Conservation (phyloP, 441 rosid species). For the Pelargonium cotyledonis region DNA sequence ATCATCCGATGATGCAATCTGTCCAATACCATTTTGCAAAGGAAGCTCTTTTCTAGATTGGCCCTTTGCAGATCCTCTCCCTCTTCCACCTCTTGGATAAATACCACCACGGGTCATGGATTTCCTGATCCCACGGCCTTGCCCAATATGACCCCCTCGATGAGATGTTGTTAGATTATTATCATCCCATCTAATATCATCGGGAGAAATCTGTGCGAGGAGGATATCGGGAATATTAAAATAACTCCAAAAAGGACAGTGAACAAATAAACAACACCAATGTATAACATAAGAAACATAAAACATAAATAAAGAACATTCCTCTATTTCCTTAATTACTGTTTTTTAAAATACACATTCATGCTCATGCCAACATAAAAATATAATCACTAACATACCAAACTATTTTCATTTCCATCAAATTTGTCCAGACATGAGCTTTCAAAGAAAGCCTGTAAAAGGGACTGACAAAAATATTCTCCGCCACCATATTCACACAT, state of each 20-base stretch:
- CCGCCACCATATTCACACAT: background rate
- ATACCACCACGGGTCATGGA: conserved; percentile 58
- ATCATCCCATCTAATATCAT: conserved; percentile 88
- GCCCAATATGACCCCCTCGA: conserved; percentile 77
- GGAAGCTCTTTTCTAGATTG: conserved; percentile 54
- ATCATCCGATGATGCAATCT: conserved; percentile 56
- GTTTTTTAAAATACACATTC: too few relatives aligned
- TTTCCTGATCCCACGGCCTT: conserved; percentile 71
- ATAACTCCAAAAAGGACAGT: background rate
- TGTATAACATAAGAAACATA: background rate
- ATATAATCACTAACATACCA: too few relatives aligned
- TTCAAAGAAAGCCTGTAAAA: background rate
- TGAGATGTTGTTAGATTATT: conserved; percentile 64
- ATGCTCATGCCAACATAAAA: too few relatives aligned
- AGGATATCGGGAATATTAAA: conserved; percentile 11
- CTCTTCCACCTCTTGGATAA: conserved; percentile 56
- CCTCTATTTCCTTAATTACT: too few relatives aligned
- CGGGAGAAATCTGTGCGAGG: conserved; percentile 59
- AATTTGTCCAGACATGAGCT: too few relatives aligned
- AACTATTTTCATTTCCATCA: too few relatives aligned
- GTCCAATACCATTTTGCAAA: conserved; percentile 63
- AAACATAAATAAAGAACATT: background rate
- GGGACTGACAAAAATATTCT: background rate
- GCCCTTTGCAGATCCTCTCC: conserved; percentile 62
- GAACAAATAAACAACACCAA: conserved; percentile 3